Evolutionary conservation across 441 rosid species (phyloP).

Genomic region (Theobroma grandiflorum): DNA sequence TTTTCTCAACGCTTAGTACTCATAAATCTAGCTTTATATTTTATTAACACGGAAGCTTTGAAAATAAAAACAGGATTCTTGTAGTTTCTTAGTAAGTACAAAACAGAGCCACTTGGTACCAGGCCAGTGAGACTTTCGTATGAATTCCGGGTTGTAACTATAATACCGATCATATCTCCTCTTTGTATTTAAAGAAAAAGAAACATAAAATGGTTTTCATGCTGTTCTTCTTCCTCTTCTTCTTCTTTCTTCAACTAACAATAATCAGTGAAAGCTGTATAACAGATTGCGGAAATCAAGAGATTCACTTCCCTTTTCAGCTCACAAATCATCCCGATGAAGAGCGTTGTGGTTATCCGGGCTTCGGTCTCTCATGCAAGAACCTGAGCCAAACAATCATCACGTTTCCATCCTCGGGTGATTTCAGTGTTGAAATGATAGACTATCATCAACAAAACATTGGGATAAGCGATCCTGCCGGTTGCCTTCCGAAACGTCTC

Average conservation of each 20-base stretch:
- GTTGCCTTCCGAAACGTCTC: conserved; percentile 42
- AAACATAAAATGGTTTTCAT: conserved; percentile 15
- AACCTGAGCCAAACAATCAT: conserved; percentile 27
- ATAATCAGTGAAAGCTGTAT: conserved; percentile 20
- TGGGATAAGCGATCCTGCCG: conserved; percentile 39
- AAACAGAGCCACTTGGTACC: too few relatives aligned
- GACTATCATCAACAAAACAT: conserved; percentile 35
- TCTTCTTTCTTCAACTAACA: neutral
- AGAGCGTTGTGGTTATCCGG: conserved; percentile 34
- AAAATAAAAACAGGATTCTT: too few relatives aligned
- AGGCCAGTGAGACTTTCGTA: too few relatives aligned
- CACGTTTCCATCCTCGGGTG: conserved; percentile 37
- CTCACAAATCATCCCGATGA: neutral
- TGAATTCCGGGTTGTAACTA: too few relatives aligned
- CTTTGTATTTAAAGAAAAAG: neutral
- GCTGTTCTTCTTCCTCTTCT: neutral
- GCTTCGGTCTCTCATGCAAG: conserved; percentile 46
- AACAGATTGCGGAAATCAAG: neutral
- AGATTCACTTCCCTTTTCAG: conserved; percentile 51
- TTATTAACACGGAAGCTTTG: too few relatives aligned
- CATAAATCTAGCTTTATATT: too few relatives aligned
- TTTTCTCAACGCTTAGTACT: neutral
- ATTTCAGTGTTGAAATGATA: conserved; percentile 39
- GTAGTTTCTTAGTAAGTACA: too few relatives aligned
- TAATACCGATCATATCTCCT: too few relatives aligned